Evolutionary conservation across 306 rosid genomes (phyloP).

Genomic region (Calophaca sinica): DNA sequence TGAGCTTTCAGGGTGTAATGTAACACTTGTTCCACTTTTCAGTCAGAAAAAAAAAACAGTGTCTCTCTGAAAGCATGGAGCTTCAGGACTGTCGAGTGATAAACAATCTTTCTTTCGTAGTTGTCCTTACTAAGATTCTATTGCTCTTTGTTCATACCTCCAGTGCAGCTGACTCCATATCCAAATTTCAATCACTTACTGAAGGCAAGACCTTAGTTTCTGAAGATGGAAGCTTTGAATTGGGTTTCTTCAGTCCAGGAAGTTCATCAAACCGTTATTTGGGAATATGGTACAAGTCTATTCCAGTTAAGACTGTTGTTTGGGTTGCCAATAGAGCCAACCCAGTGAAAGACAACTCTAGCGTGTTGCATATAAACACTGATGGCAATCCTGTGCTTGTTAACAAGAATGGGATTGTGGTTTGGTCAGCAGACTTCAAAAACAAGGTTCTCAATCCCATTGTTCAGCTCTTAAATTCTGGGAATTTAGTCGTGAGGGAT

Average conservation of each 20-base stretch:
- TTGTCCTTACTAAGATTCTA: conserved; percentile 36
- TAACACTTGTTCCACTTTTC: too few species aligned
- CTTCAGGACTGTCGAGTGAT: conserved; percentile 25
- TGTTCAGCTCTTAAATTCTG: conserved; percentile 56
- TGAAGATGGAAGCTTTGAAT: conserved; percentile 47
- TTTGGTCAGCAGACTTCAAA: conserved; percentile 51
- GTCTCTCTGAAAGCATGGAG: conserved; percentile 18
- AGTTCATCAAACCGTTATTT: conserved; percentile 46
- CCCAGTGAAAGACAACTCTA: conserved; percentile 55
- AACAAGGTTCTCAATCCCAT: conserved; percentile 41
- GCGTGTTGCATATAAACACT: conserved; percentile 47
- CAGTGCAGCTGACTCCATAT: conserved; percentile 39
- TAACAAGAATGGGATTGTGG: conserved; percentile 24
- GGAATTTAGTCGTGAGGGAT: conserved; percentile 59
- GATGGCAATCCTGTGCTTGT: conserved; percentile 45
- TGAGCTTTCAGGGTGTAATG: too few species aligned
- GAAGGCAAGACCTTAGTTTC: conserved; percentile 50
- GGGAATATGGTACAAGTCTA: conserved; percentile 68
- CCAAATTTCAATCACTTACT: conserved; percentile 35
- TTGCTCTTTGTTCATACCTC: background rate
- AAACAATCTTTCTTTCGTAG: background rate
- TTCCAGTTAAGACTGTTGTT: conserved; percentile 52
- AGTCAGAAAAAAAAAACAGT: too few species aligned
- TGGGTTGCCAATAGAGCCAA: conserved; percentile 70
- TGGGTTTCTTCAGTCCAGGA: conserved; percentile 51